These are phyloP conservation scores for Penicillium atrosanguineum DNA, from an alignment of 495 filamentous ascomycete genomes.

Conservation along the genomic window DNA sequence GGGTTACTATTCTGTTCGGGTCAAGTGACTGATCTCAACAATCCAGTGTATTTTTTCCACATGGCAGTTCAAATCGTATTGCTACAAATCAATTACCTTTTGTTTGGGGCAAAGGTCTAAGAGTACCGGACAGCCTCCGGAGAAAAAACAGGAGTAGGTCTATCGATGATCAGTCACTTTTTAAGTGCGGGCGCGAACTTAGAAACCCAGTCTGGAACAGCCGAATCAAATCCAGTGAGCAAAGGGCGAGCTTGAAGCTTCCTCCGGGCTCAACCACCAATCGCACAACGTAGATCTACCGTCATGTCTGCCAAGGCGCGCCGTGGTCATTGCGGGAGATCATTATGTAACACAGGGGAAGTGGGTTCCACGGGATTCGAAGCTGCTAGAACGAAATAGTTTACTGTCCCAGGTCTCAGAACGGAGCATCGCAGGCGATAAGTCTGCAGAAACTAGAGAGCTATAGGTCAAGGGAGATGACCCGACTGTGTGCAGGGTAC, in stretches of 20 bases:
- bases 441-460: neutral
- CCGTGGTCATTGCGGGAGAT: slow-evolving; percentile 7
- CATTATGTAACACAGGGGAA: slow-evolving; percentile 27
- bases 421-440: neutral
- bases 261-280: slow-evolving; percentile 8
- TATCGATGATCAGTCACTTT: slow-evolving; percentile 18
- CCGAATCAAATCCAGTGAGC: slow-evolving; percentile 1
- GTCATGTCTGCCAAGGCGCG: slow-evolving; percentile 15
- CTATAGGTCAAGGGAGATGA: neutral
- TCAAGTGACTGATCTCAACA: slow-evolving; percentile 13
- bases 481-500: slow-evolving; percentile 5
- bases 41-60: neutral
- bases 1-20: neutral
- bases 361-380: slow-evolving; percentile 15
- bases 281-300: slow-evolving; percentile 16
- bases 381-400: slow-evolving; percentile 17
- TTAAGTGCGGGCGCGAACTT: neutral
- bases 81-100: neutral
- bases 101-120: neutral
- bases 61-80: neutral
- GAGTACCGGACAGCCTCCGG: slow-evolving; percentile 10
- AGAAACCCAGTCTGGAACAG: slow-evolving; percentile 1
- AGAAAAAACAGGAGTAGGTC: slow-evolving; percentile 2
- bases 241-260: neutral
- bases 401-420: neutral